Evolutionary conservation across 106 monocot species (phyloP), one percentile per base, ranked within the genome.

Genomic region (Gastrodia elata): DNA sequence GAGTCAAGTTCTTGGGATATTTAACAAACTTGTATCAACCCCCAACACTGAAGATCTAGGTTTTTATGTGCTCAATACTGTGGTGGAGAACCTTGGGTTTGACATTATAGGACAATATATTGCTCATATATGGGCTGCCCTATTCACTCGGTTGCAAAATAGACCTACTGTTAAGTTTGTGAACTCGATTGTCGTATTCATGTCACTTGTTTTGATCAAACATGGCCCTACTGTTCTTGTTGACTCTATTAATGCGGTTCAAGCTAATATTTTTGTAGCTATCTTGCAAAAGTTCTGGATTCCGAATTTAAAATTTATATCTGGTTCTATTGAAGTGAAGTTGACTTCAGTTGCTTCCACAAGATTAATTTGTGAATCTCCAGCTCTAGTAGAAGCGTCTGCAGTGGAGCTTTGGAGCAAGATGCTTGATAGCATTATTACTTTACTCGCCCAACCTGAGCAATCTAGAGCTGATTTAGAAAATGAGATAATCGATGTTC

Each of bases 31-130:
- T 55, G 27, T 98, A 14, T 73, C 73, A 2, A 24, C 39, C 28
- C 34, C 83, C 2, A 84, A 72, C 41, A 93, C 88, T 2, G 93
- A 93, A 74, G 86, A 88, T 6, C 76, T 85, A 26, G 93, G 91
- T 15, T 98, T 98, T 75, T 98, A 80, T 79, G 85, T 98, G 73
- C 81, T 98, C 8, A 98, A 98, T 74, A 98, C 98, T 68, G 80
- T 98, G 78, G 81, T 91, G 28, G 98, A 98, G 82, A 98, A 89
- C 68, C 84, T 98, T 42, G 43, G 76, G 15, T 89, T 77, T 74
- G 87, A 93, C 39, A 78, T 89, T 28, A 80, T 98, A 56, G 74
- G 81, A 33, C 85, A 88, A 69, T 80, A 91, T 71, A 67, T 93
- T 73, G 41, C 73, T 30, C 49, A 80, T 22, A 91, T 98, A 61